A percentile compares a stretch with the other conserved stretches of the same genome.
Conservation (phyloP, 768 basidiomycete genomes). For the Auricularia cornea region DNA sequence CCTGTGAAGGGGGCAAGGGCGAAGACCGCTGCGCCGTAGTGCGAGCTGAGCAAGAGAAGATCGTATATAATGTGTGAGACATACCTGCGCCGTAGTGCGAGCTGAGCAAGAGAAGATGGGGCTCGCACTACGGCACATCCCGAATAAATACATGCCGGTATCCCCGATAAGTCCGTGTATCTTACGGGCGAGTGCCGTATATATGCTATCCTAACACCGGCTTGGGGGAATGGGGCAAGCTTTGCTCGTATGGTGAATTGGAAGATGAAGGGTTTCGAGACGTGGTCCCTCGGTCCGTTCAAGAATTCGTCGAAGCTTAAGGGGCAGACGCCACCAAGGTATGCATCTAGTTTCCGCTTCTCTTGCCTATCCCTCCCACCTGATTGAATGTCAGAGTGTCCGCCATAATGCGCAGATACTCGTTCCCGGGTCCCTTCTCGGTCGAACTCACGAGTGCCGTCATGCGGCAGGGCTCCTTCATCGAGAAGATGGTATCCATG, state of each 20-base stretch:
- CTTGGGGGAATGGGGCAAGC: neutral
- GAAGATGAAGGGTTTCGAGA: neutral
- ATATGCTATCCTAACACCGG: neutral
- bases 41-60: no score
- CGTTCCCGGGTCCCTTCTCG: conserved; percentile 43
- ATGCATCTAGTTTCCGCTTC: neutral
- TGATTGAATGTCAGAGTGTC: conserved; percentile 21
- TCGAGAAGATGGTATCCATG: conserved; percentile 42
- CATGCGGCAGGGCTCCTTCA: conserved; percentile 48
- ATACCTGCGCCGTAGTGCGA: no score
- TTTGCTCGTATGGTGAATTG: neutral
- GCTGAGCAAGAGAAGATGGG: no score
- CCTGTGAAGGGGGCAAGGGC: no score
- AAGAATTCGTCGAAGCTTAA: neutral
- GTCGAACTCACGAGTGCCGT: conserved; percentile 53
- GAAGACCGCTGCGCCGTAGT: no score
- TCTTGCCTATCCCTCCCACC: neutral
- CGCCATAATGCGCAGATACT: conserved; percentile 45
- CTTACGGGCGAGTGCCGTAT: no score
- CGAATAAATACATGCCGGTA: no score
- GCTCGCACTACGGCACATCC: no score
- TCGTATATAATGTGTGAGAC: no score
- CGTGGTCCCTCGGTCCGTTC: neutral
- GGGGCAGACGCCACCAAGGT: neutral
- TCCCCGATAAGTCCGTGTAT: no score